Percentiles rank a stretch among this genome's conserved stretches.
Evolutionary conservation across 1,284 basidiomycete genomes (phyloP).

Genomic region (Irpex sp.): DNA sequence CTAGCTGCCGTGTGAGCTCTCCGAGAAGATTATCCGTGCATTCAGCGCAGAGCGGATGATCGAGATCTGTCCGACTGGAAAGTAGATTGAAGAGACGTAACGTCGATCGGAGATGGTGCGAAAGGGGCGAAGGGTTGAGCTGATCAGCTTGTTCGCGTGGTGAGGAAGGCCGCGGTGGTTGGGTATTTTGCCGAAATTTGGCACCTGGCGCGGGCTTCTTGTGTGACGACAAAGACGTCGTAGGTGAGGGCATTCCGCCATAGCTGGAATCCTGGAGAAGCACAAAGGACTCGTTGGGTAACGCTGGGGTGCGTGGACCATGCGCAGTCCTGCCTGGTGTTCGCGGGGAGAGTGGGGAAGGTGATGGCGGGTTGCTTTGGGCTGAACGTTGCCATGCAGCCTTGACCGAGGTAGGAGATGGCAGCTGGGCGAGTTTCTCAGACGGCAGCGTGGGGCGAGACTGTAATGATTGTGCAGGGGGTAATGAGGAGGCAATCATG

Average conservation of each 20-base stretch:
- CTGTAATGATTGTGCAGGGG: constrained; percentile 42
- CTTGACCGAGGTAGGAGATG: constrained; percentile 55
- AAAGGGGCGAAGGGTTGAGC: constrained; percentile 67
- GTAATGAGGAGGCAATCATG: constrained; percentile 74
- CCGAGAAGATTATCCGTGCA: constrained; percentile 85
- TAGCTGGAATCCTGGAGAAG: constrained; percentile 82
- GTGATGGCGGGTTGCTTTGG: constrained; percentile 29
- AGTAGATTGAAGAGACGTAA: constrained; percentile 76
- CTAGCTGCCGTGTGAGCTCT: constrained; percentile 78
- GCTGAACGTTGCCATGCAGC: constrained; percentile 58
- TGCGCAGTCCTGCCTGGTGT: constrained; percentile 45
- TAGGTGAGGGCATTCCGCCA: constrained; percentile 53
- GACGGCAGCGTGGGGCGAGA: constrained; percentile 40
- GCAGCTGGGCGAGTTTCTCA: constrained; percentile 53
- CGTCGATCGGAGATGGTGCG: constrained; percentile 74
- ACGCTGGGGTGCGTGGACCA: constrained; percentile 43
- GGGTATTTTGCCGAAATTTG: constrained; percentile 25
- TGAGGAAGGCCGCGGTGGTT: constrained; percentile 16
- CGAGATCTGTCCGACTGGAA: constrained; percentile 78
- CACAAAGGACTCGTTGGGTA: constrained; percentile 85
- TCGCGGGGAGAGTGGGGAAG: constrained; percentile 41
- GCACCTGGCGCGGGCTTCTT: constrained; percentile 37
- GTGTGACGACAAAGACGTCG: constrained; percentile 31
- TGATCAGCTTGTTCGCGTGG: constrained; percentile 39
- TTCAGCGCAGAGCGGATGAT: constrained; percentile 94